phyloP scores from a whole-genome alignment of 2,329 filamentous ascomycete species.

The Podosphaera leucotricha region DNA sequence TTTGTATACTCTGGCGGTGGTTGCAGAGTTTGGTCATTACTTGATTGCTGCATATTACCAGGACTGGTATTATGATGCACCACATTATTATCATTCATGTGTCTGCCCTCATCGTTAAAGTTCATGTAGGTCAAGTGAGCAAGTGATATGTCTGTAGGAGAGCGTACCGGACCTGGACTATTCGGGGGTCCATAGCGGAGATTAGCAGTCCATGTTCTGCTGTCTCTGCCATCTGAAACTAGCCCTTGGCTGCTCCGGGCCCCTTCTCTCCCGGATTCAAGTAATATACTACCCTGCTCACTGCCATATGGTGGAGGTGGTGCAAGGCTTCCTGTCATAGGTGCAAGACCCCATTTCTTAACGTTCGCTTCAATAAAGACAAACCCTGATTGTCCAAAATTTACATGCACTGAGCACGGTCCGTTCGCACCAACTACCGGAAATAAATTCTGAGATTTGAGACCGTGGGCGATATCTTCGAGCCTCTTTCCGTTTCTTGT shows the following conservation, averaged over 20 bases:
- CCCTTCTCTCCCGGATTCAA: conserved; percentile 52
- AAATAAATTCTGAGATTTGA: conserved; percentile 94
- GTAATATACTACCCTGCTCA: conserved; percentile 84
- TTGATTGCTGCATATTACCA: conserved; percentile 7
- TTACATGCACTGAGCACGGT: conserved; percentile 79
- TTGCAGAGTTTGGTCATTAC: conserved; percentile 25
- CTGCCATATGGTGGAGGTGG: conserved; percentile 92
- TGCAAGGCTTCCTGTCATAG: conserved; percentile 83
- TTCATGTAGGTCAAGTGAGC: conserved; percentile 57
- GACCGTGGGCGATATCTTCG: conserved; percentile 77
- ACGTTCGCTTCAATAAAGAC: conserved; percentile 99
- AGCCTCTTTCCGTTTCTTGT: conserved; percentile 95
- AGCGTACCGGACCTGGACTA: conserved; percentile 71
- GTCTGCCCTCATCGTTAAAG: conserved; percentile 41
- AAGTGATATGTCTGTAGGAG: conserved; percentile 87
- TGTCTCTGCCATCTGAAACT: conserved; percentile 29
- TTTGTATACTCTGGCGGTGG: conserved; percentile 52
- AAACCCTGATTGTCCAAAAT: conserved; percentile 93
- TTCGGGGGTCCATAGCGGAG: conserved; percentile 49
- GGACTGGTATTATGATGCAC: conserved; percentile 6
- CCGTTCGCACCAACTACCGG: conserved; percentile 92
- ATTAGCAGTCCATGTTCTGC: conserved; percentile 53
- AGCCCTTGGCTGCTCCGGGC: conserved; percentile 22
- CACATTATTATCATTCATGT: conserved; percentile 16
- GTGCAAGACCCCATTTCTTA: conserved; percentile 97